Evolutionary conservation across 2,329 filamentous ascomycete species (phyloP).

Genomic region (Colletotrichum sp.): DNA sequence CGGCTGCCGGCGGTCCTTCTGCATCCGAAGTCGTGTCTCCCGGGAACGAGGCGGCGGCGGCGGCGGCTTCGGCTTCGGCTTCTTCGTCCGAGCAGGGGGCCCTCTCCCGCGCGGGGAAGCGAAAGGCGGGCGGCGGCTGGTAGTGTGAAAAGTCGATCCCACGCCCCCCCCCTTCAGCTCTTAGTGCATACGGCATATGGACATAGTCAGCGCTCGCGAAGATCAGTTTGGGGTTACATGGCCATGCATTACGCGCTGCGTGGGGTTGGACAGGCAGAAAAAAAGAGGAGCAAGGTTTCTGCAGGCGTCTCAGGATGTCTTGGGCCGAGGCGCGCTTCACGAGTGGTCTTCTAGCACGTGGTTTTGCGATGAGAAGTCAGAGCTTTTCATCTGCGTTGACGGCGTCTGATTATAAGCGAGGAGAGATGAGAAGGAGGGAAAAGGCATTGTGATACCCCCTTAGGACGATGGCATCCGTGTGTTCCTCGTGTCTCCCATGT

Average conservation of each 20-base stretch:
- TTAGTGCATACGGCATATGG: background rate
- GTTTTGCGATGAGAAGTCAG: background rate
- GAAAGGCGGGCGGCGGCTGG: constrained; percentile 30
- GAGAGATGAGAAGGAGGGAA: background rate
- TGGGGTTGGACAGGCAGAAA: background rate
- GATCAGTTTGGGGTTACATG: background rate
- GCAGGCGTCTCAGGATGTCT: constrained; percentile 7
- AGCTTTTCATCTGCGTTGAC: background rate
- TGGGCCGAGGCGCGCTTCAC: background rate
- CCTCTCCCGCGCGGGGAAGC: constrained; percentile 33
- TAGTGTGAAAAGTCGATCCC: background rate
- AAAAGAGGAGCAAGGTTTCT: background rate
- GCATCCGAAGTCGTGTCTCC: background rate
- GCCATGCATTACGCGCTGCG: background rate
- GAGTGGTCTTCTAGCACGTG: background rate
- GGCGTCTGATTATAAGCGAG: background rate
- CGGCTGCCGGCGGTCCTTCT: constrained; percentile 16
- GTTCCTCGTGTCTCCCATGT: background rate
- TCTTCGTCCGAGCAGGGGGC: constrained; percentile 24
- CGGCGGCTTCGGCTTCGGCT: background rate
- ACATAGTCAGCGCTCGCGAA: background rate
- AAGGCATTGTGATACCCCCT: background rate
- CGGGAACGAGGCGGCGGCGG: background rate
- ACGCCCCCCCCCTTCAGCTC: background rate
- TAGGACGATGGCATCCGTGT: background rate